These are phyloP conservation scores for Claviceps sp. DNA, from an alignment of 2,329 filamentous ascomycete species.

Conservation along the genomic window DNA sequence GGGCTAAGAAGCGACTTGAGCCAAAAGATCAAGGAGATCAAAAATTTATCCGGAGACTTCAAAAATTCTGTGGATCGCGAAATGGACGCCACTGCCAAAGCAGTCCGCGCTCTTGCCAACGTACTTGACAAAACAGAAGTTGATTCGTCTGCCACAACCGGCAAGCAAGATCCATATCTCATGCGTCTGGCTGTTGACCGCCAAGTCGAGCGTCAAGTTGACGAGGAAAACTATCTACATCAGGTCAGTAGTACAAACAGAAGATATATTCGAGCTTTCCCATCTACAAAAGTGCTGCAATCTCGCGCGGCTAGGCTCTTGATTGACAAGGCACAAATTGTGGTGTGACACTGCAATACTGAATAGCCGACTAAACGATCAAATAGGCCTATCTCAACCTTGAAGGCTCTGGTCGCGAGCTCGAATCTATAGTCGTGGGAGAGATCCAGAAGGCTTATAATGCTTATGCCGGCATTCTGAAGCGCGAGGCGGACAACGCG, in stretches of 20 bases:
- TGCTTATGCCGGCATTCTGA: constrained; percentile 79
- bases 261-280: neutral
- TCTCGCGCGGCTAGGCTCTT: neutral
- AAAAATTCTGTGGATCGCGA: constrained; percentile 95
- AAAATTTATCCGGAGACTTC: constrained; percentile 83
- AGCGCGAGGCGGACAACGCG: constrained; percentile 75
- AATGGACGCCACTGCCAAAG: constrained; percentile 70
- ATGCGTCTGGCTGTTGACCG: constrained; percentile 75
- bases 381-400: constrained; percentile 79
- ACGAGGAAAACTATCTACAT: constrained; percentile 95
- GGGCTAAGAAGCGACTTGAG: constrained; percentile 78
- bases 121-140: constrained; percentile 65
- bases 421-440: constrained; percentile 91
- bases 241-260: constrained; percentile 40
- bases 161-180: constrained; percentile 87
- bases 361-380: neutral
- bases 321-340: neutral
- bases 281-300: neutral
- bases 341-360: neutral
- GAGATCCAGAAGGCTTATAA: constrained; percentile 98
- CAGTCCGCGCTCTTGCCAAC: constrained; percentile 71
- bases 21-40: constrained; percentile 98
- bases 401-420: constrained; percentile 83
- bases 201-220: constrained; percentile 82
- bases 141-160: constrained; percentile 57